phyloP scores from a whole-genome alignment of 225 moss, liverwort and hornwort species.

The Rhytidiadelphus loreus region DNA sequence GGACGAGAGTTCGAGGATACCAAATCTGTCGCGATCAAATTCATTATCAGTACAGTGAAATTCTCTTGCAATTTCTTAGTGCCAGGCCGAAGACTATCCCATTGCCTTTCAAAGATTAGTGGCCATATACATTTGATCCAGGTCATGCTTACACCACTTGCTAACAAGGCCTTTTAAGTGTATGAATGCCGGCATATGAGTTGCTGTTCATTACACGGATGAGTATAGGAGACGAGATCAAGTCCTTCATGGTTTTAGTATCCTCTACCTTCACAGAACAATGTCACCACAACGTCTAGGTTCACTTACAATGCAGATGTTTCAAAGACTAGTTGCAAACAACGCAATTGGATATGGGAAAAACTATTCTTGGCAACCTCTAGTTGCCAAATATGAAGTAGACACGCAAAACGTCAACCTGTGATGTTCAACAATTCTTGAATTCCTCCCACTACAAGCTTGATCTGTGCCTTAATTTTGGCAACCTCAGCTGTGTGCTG shows the following conservation, averaged over 20 bases:
- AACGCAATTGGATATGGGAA: not conserved
- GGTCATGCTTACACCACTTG: not conserved
- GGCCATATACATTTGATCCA: not conserved
- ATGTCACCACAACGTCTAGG: not conserved
- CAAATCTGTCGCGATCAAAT: not conserved
- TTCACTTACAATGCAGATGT: not conserved
- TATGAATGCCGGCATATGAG: not conserved
- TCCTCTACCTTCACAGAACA: not conserved
- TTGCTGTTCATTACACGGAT: not conserved
- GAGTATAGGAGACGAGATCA: not conserved
- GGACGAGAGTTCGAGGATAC: not conserved
- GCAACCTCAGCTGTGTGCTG: slow-evolving; percentile 52
- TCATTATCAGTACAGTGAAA: not conserved
- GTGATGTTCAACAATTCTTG: slow-evolving; percentile 77
- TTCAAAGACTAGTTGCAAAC: not conserved
- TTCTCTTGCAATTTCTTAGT: not conserved
- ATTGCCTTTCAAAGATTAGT: not conserved
- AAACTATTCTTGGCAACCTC: not conserved
- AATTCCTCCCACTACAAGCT: slow-evolving; percentile 78
- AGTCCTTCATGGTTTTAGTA: not conserved
- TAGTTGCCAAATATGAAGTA: not conserved
- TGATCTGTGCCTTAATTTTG: slow-evolving; percentile 72
- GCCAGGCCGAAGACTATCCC: not conserved
- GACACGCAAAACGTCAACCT: not conserved
- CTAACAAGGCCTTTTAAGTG: not conserved